Evolutionary conservation across 108 stramenopile genomes (phyloP), one percentile per base, ranked within the genome.

Genomic region (Stephanodiscus minutulus): DNA sequence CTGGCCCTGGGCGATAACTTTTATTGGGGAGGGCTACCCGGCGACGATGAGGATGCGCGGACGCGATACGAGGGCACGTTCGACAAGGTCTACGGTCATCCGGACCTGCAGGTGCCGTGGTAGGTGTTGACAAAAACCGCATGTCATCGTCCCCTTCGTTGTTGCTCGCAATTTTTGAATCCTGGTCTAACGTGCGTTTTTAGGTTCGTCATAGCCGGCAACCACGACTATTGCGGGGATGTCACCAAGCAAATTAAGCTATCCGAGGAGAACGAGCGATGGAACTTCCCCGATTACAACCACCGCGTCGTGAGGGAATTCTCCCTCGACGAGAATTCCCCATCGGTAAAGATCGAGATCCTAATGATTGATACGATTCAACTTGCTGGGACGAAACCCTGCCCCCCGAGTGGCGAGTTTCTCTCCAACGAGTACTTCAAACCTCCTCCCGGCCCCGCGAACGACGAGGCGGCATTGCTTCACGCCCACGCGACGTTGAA

Each of bases 1-100:
- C 48, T 85, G 20, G 69, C 85, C 7, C 64, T 85, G 11, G 85
- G 85, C 0, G 85, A 85, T 57, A 85, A 85, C 35, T 85, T 85
- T 72, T 85, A 85, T 54, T 67, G 21, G 55, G 11, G 55, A 0
- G 85, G 85, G 0, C 18, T 85, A 25, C 27, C 20, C 18, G 68
- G 62, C 35, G 61, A 59, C 17, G 44, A 52, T 44, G 50, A 29
- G 44, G 27, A 25, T 37, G 18, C 44, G 15, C 43, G 57, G 1
- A 49, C 35, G 50, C 54, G 85, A 64, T 80, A 81, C 28, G 35
- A 74, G n/a, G 39, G 53, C 0, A 85, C 82, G n/a, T 83, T 82
- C 57, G 77, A 85, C 27, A 65, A 83, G 9, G 74, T 85, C 12
- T 85, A 82, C 52, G 25, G 70, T 71, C 79, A 74, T 47, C 28